phyloP scores from a whole-genome alignment of 208 protist species.

The Trypanosoma brucei region DNA sequence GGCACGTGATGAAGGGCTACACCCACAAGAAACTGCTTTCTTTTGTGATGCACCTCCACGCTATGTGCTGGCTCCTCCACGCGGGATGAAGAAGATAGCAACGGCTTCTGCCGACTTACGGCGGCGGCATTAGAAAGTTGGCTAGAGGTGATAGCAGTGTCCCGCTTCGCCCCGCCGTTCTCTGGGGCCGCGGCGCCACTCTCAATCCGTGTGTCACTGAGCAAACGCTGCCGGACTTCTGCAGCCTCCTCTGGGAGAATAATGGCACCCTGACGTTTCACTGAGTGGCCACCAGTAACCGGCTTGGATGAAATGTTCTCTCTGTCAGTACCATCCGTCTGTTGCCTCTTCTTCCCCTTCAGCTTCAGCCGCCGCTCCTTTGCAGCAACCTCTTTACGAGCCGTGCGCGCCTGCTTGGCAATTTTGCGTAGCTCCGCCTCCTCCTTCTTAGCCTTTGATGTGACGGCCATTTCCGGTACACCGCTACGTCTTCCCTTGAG shows the following conservation, averaged over 20 bases:
- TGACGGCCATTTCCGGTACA: constrained; percentile 17
- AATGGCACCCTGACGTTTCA: constrained; percentile 53
- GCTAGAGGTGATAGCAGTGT: not conserved
- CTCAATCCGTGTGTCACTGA: too few relatives aligned
- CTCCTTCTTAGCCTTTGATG: constrained; percentile 66
- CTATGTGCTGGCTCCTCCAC: constrained; percentile 41
- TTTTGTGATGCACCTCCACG: constrained; percentile 82
- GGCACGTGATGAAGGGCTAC: constrained; percentile 83
- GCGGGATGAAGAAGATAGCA: constrained; percentile 2
- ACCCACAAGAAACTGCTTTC: constrained; percentile 63
- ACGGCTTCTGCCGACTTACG: constrained; percentile 1
- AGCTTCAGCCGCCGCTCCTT: constrained; percentile 41
- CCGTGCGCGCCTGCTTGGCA: constrained; percentile 45
- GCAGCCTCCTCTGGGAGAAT: constrained; percentile 68
- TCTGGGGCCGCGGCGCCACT: too few relatives aligned
- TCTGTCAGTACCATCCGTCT: constrained; percentile 16
- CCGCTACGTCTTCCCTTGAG: not conserved
- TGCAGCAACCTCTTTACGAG: constrained; percentile 48
- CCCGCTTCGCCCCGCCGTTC: too few relatives aligned
- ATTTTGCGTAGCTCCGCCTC: constrained; percentile 82
- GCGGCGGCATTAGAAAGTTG: not conserved
- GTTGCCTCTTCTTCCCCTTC: constrained; percentile 14
- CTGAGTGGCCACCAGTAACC: not conserved
- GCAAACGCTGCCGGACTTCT: constrained; percentile 53
- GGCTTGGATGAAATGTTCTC: not conserved